Percentiles rank a stretch among this genome's conserved stretches.
Conservation (phyloP, 2,329 filamentous ascomycete genomes). For the Apiospora hydei region DNA sequence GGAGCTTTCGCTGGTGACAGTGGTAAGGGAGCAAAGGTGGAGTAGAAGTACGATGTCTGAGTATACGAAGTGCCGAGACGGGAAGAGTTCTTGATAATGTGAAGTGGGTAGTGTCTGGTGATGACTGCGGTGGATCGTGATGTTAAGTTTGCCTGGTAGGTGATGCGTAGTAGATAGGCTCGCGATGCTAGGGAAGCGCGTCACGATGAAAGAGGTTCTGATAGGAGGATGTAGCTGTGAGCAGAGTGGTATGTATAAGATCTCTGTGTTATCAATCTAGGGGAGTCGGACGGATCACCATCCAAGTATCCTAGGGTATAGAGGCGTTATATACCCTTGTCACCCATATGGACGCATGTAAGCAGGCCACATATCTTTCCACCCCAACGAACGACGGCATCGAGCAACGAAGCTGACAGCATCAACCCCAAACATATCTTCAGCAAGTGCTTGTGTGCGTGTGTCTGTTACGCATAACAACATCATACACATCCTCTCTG, state of each 20-base stretch:
- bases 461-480: background rate
- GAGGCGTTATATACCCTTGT: background rate
- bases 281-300: background rate
- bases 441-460: background rate
- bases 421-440: conserved; percentile 8
- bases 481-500: background rate
- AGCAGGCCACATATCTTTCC: background rate
- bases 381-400: background rate
- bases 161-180: background rate
- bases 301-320: background rate
- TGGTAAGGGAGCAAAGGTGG: background rate
- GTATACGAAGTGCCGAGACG: no score
- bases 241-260: background rate
- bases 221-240: background rate
- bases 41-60: background rate
- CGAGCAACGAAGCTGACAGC: conserved; percentile 5
- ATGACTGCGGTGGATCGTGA: background rate
- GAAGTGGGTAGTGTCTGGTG: background rate
- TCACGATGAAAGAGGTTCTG: background rate
- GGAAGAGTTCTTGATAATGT: background rate
- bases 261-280: background rate
- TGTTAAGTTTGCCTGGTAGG: background rate
- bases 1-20: background rate
- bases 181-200: background rate
- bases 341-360: background rate